phyloP scores from a whole-genome alignment of 495 filamentous ascomycete genomes.

The Chaetomium tenue region DNA sequence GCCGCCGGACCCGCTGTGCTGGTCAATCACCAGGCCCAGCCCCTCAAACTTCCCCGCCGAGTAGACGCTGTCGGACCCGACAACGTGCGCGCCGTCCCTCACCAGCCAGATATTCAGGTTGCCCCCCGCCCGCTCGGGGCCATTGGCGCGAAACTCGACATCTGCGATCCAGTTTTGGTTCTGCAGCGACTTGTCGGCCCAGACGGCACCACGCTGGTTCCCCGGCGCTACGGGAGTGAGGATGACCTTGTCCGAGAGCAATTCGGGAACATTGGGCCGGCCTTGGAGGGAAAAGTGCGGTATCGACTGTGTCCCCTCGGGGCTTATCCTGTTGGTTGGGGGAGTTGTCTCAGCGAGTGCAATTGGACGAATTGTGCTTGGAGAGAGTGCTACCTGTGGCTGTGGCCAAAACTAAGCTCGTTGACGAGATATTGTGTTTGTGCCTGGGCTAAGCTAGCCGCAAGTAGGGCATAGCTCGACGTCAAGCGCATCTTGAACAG shows the following conservation, averaged over 20 bases:
- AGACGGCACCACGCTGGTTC: constrained; percentile 77
- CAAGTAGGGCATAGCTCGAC: constrained; percentile 45
- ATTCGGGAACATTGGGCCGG: constrained; percentile 64
- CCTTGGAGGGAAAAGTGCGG: constrained; percentile 66
- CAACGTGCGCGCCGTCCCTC: constrained; percentile 61
- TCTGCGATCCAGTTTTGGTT: constrained; percentile 74
- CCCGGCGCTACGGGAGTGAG: constrained; percentile 87
- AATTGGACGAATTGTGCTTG: neutral
- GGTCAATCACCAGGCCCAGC: constrained; percentile 80
- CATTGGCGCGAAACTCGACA: constrained; percentile 82
- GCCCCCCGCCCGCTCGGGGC: constrained; percentile 79
- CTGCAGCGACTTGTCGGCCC: constrained; percentile 64
- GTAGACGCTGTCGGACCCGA: constrained; percentile 76
- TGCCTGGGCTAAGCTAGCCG: constrained; percentile 56
- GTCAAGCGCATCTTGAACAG: constrained; percentile 43
- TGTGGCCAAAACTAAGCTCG: constrained; percentile 76
- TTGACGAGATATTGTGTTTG: constrained; percentile 58
- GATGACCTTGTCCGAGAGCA: constrained; percentile 88
- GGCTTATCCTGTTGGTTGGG: constrained; percentile 41
- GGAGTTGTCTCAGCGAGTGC: constrained; percentile 6
- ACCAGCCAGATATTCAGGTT: constrained; percentile 94
- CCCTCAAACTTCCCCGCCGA: constrained; percentile 82
- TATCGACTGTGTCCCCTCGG: constrained; percentile 37
- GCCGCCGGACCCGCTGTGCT: constrained; percentile 77
- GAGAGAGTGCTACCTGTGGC: constrained; percentile 52